These are phyloP conservation scores for Lagenaria siceraria DNA, from an alignment of 306 rosid species.

Conservation along the genomic window DNA sequence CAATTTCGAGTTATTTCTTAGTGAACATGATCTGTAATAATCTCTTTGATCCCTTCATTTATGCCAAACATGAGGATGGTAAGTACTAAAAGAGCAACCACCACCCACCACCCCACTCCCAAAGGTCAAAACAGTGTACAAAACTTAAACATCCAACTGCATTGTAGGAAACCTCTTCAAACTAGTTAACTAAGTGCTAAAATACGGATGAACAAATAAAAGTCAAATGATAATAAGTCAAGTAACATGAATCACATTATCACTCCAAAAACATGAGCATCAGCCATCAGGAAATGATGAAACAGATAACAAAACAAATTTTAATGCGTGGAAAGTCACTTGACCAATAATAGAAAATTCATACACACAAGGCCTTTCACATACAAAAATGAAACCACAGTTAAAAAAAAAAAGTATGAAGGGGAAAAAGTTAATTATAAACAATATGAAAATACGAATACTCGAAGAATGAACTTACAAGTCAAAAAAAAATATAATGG, in stretches of 20 bases:
- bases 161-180: neutral
- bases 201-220: neutral
- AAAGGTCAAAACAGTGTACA: no score
- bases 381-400: neutral
- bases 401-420: neutral
- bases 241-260: neutral
- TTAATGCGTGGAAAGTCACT: neutral
- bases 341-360: neutral
- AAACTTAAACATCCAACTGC: no score
- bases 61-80: neutral
- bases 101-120: neutral
- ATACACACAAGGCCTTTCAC: neutral
- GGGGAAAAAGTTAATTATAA: neutral
- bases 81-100: neutral
- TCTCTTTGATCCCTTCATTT: neutral
- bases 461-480: conserved; percentile 11
- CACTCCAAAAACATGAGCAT: neutral
- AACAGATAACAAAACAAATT: neutral
- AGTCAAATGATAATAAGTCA: neutral
- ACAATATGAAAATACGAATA: neutral
- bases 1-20: neutral
- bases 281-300: neutral
- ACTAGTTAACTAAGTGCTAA: neutral
- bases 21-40: neutral
- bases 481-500: conserved; percentile 12